These are phyloP conservation scores for Tremella mesenterica DNA, from an alignment of 768 basidiomycete genomes.

Conservation along the genomic window DNA sequence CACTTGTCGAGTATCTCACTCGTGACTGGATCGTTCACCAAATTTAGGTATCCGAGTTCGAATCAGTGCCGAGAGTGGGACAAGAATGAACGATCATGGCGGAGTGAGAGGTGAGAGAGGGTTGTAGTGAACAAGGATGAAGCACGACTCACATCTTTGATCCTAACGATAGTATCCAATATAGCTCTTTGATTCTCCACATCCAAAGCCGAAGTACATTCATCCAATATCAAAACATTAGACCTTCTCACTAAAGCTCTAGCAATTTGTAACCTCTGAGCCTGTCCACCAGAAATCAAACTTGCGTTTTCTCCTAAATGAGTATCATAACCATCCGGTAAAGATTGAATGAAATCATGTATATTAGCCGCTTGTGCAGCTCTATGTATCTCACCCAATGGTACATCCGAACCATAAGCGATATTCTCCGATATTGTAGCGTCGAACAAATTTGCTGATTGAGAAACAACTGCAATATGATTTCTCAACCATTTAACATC, in stretches of 20 bases:
- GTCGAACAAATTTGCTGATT: conserved; percentile 81
- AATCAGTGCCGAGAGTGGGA: background rate
- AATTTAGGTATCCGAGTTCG: background rate
- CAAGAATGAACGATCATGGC: background rate
- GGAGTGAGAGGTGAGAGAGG: too few species aligned
- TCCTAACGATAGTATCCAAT: conserved; percentile 61
- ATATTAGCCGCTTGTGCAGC: conserved; percentile 73
- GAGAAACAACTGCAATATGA: conserved; percentile 78
- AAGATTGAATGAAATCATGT: conserved; percentile 71
- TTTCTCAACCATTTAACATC: conserved; percentile 72
- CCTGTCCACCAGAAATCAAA: conserved; percentile 89
- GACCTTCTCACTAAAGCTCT: conserved; percentile 71
- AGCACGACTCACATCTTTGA: conserved; percentile 50
- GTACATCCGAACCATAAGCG: conserved; percentile 57
- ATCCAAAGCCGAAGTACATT: conserved; percentile 90
- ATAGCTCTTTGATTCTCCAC: conserved; percentile 72
- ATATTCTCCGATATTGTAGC: conserved; percentile 81
- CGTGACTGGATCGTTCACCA: background rate
- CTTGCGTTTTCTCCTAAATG: conserved; percentile 80
- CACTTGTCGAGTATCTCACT: background rate
- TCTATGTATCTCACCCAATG: conserved; percentile 54
- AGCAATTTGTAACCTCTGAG: conserved; percentile 84
- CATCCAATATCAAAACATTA: conserved; percentile 75
- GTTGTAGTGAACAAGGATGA: too few species aligned
- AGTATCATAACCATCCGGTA: conserved; percentile 81